These are phyloP conservation scores for Ramaria sp. DNA, from an alignment of 768 basidiomycete genomes.

Conservation along the genomic window DNA sequence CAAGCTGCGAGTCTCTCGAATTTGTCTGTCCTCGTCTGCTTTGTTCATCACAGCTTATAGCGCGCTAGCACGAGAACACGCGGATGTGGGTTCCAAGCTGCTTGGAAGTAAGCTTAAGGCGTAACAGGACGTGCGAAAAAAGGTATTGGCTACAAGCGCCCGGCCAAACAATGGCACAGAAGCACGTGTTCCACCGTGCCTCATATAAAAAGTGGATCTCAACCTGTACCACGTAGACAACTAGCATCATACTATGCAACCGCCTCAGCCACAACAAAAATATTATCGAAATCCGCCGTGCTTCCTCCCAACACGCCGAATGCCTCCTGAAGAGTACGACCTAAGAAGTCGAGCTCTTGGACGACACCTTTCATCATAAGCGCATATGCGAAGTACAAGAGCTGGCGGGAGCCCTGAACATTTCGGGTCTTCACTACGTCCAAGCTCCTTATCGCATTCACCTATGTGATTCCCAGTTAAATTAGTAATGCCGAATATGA, in stretches of 20 bases:
- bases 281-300: constrained; percentile 68
- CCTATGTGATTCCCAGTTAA: constrained; percentile 29
- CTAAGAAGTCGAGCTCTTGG: constrained; percentile 75
- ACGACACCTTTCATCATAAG: constrained; percentile 93
- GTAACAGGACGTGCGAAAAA: not conserved
- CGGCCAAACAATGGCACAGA: not conserved
- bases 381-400: constrained; percentile 91
- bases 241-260: not conserved
- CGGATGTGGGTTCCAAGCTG: not conserved
- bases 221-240: not conserved
- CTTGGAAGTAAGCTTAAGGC: not conserved
- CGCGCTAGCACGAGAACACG: not conserved
- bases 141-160: not conserved
- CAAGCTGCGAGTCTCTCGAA: constrained; percentile 7
- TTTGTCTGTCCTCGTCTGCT: constrained; percentile 5
- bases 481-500: too few species aligned
- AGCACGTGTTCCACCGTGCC: too few species aligned
- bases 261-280: constrained; percentile 36
- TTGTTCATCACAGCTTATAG: constrained; percentile 6
- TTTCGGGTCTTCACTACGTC: constrained; percentile 84
- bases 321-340: constrained; percentile 70
- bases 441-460: constrained; percentile 70
- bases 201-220: too few species aligned
- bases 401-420: constrained; percentile 69
- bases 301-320: constrained; percentile 89